These are phyloP conservation scores for Leishmania martiniquensis DNA, from an alignment of 208 protist genomes.

Conservation along the genomic window DNA sequence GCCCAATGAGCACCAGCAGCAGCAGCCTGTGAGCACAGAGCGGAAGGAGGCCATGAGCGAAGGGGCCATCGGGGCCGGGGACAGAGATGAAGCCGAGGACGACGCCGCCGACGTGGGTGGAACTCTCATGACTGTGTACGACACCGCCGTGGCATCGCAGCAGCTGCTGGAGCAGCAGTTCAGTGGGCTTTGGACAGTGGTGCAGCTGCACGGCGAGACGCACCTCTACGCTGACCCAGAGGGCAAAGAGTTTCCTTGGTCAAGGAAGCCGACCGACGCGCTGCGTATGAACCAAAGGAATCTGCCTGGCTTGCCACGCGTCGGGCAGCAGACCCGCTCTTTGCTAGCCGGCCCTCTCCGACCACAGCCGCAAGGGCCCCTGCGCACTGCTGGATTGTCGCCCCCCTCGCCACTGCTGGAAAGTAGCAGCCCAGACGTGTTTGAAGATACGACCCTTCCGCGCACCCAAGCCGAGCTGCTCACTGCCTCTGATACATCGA, in stretches of 20 bases:
- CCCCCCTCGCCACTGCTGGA: constrained; percentile 14
- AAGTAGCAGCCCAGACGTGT: constrained; percentile 14
- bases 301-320: background rate
- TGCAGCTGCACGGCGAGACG: constrained; percentile 41
- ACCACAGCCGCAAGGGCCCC: constrained; percentile 3
- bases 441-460: constrained; percentile 1
- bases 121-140: constrained; percentile 1
- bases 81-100: background rate
- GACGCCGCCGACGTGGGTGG: constrained; percentile 17
- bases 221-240: constrained; percentile 36
- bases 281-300: constrained; percentile 12
- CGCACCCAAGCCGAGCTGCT: constrained; percentile 13
- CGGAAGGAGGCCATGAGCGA: background rate
- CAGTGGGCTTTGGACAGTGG: constrained; percentile 35
- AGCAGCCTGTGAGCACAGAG: background rate
- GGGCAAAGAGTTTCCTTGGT: constrained; percentile 45
- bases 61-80: constrained; percentile 1
- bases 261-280: constrained; percentile 8
- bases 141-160: constrained; percentile 5
- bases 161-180: constrained; percentile 5
- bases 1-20: constrained; percentile 1
- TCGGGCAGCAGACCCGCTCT: constrained; percentile 2
- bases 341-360: constrained; percentile 11
- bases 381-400: constrained; percentile 4
- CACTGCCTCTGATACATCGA: background rate